These are phyloP conservation scores for Detonula confervacea DNA, from an alignment of 352 stramenopile genomes.

Conservation along the genomic window DNA sequence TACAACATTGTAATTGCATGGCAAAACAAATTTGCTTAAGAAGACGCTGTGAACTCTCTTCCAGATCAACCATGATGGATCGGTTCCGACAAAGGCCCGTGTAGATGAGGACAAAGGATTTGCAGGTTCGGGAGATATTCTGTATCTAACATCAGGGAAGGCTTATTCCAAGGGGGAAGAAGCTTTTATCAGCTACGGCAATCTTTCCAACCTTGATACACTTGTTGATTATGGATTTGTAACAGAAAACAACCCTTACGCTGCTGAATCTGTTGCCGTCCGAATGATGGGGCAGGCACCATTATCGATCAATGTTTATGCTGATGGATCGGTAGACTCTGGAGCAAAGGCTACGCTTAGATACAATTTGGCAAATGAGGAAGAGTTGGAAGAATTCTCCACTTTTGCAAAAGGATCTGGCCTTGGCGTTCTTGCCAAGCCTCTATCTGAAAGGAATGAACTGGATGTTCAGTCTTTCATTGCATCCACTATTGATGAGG, in stretches of 20 bases:
- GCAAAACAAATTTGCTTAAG: too few relatives aligned
- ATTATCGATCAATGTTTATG: slow-evolving; percentile 56
- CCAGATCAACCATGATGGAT: slow-evolving; percentile 71
- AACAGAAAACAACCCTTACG: slow-evolving; percentile 62
- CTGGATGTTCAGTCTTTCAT: slow-evolving; percentile 74
- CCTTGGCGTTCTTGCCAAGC: slow-evolving; percentile 47
- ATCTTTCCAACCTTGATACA: slow-evolving; percentile 76
- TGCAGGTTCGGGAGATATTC: slow-evolving; percentile 35
- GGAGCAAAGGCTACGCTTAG: slow-evolving; percentile 56
- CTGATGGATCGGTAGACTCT: slow-evolving; percentile 64
- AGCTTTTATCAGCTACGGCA: slow-evolving; percentile 76
- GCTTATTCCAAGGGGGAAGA: slow-evolving; percentile 54
- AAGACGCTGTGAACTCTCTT: too few relatives aligned
- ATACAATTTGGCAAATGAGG: slow-evolving; percentile 55
- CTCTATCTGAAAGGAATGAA: slow-evolving; percentile 70
- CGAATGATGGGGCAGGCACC: slow-evolving; percentile 58
- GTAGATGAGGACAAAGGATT: slow-evolving; percentile 55
- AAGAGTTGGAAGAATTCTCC: slow-evolving; percentile 60
- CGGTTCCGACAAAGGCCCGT: slow-evolving; percentile 55
- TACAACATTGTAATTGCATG: too few relatives aligned
- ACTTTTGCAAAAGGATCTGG: slow-evolving; percentile 38
- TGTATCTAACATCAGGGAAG: slow-evolving; percentile 28
- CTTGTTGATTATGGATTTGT: slow-evolving; percentile 81
- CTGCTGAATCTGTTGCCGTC: slow-evolving; percentile 69
- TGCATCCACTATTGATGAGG: slow-evolving; percentile 62